phyloP scores from a whole-genome alignment of 2,329 filamentous ascomycete genomes.

The Curvularia spicifera region DNA sequence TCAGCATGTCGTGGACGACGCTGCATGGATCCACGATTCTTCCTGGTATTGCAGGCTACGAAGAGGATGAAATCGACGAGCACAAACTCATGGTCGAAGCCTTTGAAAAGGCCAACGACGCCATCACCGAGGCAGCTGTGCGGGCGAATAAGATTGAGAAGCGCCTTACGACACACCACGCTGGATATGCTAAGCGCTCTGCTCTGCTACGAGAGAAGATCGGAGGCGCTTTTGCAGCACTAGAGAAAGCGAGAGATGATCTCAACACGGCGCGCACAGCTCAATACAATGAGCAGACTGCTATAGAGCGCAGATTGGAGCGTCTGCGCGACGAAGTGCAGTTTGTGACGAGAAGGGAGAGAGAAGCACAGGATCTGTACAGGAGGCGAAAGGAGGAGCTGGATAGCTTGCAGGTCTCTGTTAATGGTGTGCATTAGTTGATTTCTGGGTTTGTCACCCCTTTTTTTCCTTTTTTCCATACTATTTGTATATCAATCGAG shows the following conservation, averaged over 20 bases:
- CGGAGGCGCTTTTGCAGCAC: constrained; percentile 71
- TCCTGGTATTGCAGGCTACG: constrained; percentile 81
- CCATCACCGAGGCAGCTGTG: constrained; percentile 75
- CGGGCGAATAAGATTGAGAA: constrained; percentile 89
- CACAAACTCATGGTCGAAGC: constrained; percentile 69
- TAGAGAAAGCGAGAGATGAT: constrained; percentile 75
- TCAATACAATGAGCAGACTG: constrained; percentile 79
- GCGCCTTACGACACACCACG: constrained; percentile 85
- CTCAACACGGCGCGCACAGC: constrained; percentile 77
- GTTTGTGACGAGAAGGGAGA: constrained; percentile 79
- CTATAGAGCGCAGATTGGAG: constrained; percentile 74
- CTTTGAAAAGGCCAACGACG: constrained; percentile 77
- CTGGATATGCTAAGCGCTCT: constrained; percentile 87
- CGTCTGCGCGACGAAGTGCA: constrained; percentile 81
- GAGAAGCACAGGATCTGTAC: constrained; percentile 90
- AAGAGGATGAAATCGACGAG: constrained; percentile 75
- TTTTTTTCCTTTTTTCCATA: not conserved
- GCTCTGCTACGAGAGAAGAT: constrained; percentile 83
- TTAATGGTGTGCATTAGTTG: constrained; percentile 48
- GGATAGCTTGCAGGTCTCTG: constrained; percentile 59
- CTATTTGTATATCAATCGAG: not conserved
- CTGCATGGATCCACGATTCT: constrained; percentile 61
- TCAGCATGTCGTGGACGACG: constrained; percentile 58
- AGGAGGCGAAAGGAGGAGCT: constrained; percentile 78
- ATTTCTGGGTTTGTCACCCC: not conserved